phyloP scores from a whole-genome alignment of 1,139 yeast species.

The Magnusiomyces tetraspermus region DNA sequence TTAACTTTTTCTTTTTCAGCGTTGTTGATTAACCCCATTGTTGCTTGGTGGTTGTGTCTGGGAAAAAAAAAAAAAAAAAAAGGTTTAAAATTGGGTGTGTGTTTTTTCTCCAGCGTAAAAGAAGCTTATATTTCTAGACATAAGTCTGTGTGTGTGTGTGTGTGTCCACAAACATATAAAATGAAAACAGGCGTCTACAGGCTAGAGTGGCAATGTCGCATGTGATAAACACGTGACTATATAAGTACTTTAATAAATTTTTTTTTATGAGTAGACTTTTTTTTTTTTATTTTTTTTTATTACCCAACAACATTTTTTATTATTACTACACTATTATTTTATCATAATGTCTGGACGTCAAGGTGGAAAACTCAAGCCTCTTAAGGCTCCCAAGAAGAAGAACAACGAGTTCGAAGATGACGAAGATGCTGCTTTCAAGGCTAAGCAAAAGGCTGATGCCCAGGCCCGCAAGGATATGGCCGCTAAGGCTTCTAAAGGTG shows the following conservation, averaged over 20 bases:
- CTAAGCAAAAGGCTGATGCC: slow-evolving; percentile 90
- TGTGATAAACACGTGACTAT: not conserved
- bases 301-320: not conserved
- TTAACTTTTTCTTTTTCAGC: slow-evolving; percentile 82
- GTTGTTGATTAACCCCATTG: slow-evolving; percentile 53
- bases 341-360: slow-evolving; percentile 41
- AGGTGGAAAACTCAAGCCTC: slow-evolving; percentile 38
- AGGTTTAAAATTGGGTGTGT: too few species aligned
- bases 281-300: not conserved
- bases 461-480: slow-evolving; percentile 89
- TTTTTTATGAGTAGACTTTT: not conserved
- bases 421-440: slow-evolving; percentile 82
- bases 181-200: too few species aligned
- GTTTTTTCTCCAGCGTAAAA: too few species aligned
- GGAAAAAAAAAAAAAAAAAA: not conserved
- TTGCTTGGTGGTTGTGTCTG: not conserved
- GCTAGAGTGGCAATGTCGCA: too few species aligned
- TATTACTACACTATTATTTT: not conserved
- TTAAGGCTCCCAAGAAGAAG: slow-evolving; percentile 47
- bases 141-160: too few species aligned
- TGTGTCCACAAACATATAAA: too few species aligned
- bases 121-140: too few species aligned
- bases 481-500: slow-evolving; percentile 77
- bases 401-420: slow-evolving; percentile 66
- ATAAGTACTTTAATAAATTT: not conserved